These are phyloP conservation scores for Cryptococcus wingfieldii DNA, from an alignment of 1,284 basidiomycete genomes.

Conservation along the genomic window DNA sequence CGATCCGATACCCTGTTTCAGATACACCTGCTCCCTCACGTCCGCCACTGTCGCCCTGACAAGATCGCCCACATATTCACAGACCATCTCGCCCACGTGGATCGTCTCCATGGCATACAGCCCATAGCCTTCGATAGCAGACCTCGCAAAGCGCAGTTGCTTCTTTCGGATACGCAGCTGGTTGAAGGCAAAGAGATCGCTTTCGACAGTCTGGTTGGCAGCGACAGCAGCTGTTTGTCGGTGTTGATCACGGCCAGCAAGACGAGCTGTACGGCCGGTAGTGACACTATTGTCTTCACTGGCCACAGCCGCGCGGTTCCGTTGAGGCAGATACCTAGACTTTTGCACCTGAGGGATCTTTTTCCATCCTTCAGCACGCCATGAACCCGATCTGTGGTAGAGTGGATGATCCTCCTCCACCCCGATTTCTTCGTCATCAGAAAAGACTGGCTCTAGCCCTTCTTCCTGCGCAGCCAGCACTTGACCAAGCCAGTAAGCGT, in stretches of 20 bases:
- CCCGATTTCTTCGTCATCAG: conserved; percentile 24
- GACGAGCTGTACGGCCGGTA: conserved; percentile 85
- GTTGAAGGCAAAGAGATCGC: conserved; percentile 78
- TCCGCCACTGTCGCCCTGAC: conserved; percentile 94
- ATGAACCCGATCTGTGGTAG: conserved; percentile 32
- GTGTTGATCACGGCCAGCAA: conserved; percentile 93
- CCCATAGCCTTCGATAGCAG: conserved; percentile 98
- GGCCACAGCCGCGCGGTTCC: conserved; percentile 55
- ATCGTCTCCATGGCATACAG: conserved; percentile 94
- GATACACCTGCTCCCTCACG: conserved; percentile 93
- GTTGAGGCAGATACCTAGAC: conserved; percentile 67
- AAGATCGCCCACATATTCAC: conserved; percentile 98
- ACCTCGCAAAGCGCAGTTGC: conserved; percentile 90
- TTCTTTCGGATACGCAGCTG: conserved; percentile 98
- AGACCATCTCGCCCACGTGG: conserved; percentile 94
- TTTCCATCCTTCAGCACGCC: conserved; percentile 87
- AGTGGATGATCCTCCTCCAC: conserved; percentile 30
- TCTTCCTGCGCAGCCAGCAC: conserved; percentile 55
- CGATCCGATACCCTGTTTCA: conserved; percentile 89
- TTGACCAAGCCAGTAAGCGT: conserved; percentile 72
- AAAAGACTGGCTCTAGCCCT: conserved; percentile 19
- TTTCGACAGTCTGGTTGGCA: conserved; percentile 47
- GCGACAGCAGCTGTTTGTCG: conserved; percentile 58
- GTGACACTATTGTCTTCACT: conserved; percentile 53
- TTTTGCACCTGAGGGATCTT: conserved; percentile 90